Base-by-base conservation (phyloP, 768 basidiomycete species). In the Podaxis sp. region DNA sequence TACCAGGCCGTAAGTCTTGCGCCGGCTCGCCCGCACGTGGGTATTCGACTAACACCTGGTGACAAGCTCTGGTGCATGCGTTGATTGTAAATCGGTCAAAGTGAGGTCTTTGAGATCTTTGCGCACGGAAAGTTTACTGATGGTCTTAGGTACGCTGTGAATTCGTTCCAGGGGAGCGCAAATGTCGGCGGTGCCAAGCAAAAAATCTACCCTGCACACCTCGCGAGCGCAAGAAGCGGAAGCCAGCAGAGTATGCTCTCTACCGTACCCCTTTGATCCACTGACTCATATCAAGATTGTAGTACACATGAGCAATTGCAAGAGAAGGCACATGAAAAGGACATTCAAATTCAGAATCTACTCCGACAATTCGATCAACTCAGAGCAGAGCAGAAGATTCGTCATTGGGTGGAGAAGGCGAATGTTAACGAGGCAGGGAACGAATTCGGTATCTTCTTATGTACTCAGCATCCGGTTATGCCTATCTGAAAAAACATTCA, bases 31-130 rank as follows among this genome's bases (percentile, higher is more conserved):
- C 22, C 2, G n/a, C n/a, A 2, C n/a, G 5, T 11, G 22, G 33
- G 33, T 33, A 33, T 24, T 33, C 27, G 7, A 8, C 60, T 61
- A 29, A 55, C 13, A 13, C 24, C 46, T 55, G 50, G 36, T 33
- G 19, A 3, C 15, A 52, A 84, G 84, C 37, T 74, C 79, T 57
- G 80, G 82, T 25, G 84, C 83, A 33, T 85, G 84, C 70, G 78
- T 82, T 27, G 81, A 85, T 62, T 85, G 84, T 71, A 85, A 85
- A 71, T 81, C 82, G 5, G 75, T 85, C 49, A 85, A 85, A 71
- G 84, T 82, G 54, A 51, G 72, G 17, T 25, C 38, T 38, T 25
- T 37, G 12, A 1, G 36, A 12, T 2, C 15, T 11, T 57, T 37
- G 33, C 19, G 12, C 24, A 19, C 4, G 37, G 40, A 33, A 11